Evolutionary conservation across 1,284 basidiomycete genomes (phyloP).

Genomic region (Inonotus obliquus): DNA sequence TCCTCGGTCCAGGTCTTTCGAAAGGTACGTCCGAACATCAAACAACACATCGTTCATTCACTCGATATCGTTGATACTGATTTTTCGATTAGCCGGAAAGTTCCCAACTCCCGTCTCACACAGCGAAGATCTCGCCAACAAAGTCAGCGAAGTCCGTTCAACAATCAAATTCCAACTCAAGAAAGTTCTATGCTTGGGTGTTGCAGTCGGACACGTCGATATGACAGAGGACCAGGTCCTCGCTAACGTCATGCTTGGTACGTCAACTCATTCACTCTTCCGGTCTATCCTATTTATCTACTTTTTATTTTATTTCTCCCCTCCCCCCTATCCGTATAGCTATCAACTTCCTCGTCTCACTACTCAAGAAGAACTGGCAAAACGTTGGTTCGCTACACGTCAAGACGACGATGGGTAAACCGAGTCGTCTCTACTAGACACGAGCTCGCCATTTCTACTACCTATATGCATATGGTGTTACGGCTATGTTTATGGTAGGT

Average conservation of each 20-base stretch:
- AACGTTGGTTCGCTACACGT: constrained; percentile 99
- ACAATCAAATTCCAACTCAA: constrained; percentile 99
- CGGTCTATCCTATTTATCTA: constrained; percentile 12
- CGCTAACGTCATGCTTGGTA: constrained; percentile 94
- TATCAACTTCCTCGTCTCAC: constrained; percentile 99
- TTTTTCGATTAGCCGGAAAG: constrained; percentile 74
- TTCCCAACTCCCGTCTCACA: constrained; percentile 98
- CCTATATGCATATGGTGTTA: constrained; percentile 6
- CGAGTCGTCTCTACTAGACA: constrained; percentile 85
- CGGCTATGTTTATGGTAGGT: constrained; percentile 4
- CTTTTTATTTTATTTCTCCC: not conserved
- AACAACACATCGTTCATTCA: not conserved
- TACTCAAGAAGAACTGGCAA: constrained; percentile 99
- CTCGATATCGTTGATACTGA: constrained; percentile 4
- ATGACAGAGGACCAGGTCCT: constrained; percentile 98
- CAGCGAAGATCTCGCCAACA: constrained; percentile 87
- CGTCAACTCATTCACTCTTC: constrained; percentile 28
- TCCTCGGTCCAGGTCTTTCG: constrained; percentile 98
- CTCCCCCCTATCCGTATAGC: too few species aligned
- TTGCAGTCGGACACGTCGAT: constrained; percentile 95
- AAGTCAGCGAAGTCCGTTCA: constrained; percentile 93
- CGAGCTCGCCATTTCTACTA: not conserved
- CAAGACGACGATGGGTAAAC: constrained; percentile 99
- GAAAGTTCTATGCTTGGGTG: constrained; percentile 99
- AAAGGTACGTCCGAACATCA: constrained; percentile 58